phyloP scores from a whole-genome alignment of 768 basidiomycete genomes.

The Termitomyces eurrhizus region DNA sequence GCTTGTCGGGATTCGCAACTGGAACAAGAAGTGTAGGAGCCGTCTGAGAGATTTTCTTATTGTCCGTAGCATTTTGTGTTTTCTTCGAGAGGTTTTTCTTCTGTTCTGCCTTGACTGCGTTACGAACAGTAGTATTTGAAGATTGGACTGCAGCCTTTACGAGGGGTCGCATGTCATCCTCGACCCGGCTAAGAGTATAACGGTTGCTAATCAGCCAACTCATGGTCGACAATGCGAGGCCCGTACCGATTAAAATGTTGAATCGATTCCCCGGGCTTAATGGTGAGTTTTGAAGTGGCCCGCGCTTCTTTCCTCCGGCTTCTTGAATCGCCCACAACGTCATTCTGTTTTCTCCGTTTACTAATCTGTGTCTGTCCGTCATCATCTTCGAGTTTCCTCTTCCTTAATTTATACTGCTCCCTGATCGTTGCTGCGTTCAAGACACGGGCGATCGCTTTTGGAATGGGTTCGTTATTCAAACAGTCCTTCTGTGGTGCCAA shows the following conservation, averaged over 20 bases:
- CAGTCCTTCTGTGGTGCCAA: constrained; percentile 41
- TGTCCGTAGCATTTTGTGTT: constrained; percentile 15
- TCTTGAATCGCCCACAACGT: constrained; percentile 16
- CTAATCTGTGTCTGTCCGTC: constrained; percentile 18
- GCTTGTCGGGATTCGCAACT: constrained; percentile 16
- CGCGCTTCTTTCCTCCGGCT: constrained; percentile 20
- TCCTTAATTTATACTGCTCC: constrained; percentile 49
- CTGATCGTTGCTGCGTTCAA: constrained; percentile 60
- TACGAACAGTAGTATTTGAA: constrained; percentile 50
- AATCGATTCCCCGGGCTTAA: constrained; percentile 67
- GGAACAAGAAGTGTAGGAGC: constrained; percentile 5
- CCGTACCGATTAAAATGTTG: constrained; percentile 72
- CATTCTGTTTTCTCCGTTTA: constrained; percentile 31
- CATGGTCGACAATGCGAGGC: too few relatives aligned
- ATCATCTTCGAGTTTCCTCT: constrained; percentile 32
- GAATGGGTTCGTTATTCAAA: constrained; percentile 54
- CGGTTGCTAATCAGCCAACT: background rate
- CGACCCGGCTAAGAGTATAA: constrained; percentile 53
- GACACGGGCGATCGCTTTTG: constrained; percentile 64
- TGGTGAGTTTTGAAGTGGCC: constrained; percentile 30
- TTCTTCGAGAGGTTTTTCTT: constrained; percentile 26
- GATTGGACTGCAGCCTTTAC: constrained; percentile 58
- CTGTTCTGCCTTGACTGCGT: constrained; percentile 34
- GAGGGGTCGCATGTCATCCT: constrained; percentile 62
- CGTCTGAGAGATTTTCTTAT: constrained; percentile 13